phyloP scores from a whole-genome alignment of 805 yeast genomes.

The Starmerella floris region DNA sequence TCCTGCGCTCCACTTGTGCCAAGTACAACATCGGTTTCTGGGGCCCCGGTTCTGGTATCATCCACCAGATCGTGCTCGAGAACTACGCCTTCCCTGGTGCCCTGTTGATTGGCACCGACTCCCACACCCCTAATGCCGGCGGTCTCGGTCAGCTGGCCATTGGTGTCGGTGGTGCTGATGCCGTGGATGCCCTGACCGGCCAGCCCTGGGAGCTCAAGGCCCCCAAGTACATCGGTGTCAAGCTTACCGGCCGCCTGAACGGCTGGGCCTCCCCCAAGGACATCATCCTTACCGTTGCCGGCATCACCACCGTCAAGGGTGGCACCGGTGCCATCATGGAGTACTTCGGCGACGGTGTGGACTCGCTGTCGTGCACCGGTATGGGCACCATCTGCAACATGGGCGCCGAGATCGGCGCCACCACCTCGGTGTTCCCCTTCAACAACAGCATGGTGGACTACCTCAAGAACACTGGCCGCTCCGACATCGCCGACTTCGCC shows the following conservation, averaged over 20 bases:
- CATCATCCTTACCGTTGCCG: constrained; percentile 84
- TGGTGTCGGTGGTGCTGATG: constrained; percentile 99
- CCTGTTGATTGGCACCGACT: constrained; percentile 90
- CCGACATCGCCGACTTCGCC: constrained; percentile 73
- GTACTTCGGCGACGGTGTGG: constrained; percentile 91
- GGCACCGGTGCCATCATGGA: constrained; percentile 96
- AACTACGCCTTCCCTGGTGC: constrained; percentile 97
- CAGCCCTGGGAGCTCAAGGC: constrained; percentile 97
- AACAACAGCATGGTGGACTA: constrained; percentile 79
- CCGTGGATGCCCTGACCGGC: constrained; percentile 90
- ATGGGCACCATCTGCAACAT: constrained; percentile 98
- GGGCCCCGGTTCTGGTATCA: constrained; percentile 98
- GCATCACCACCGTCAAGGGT: constrained; percentile 90
- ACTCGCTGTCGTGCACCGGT: constrained; percentile 89
- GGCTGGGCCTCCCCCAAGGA: constrained; percentile 99
- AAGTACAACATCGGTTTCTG: constrained; percentile 96
- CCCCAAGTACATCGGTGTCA: constrained; percentile 89
- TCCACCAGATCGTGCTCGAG: constrained; percentile 92
- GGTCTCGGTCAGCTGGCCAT: constrained; percentile 96
- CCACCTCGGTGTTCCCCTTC: constrained; percentile 95
- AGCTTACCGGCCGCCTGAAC: constrained; percentile 76
- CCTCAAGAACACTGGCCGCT: constrained; percentile 75
- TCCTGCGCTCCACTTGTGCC: constrained; percentile 77
- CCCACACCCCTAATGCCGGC: constrained; percentile 97
- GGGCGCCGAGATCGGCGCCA: constrained; percentile 99